Percentiles rank a stretch among this genome's conserved stretches.
Evolutionary conservation across 345 rosid genomes (phyloP).

Genomic region (Cardamine occulta): DNA sequence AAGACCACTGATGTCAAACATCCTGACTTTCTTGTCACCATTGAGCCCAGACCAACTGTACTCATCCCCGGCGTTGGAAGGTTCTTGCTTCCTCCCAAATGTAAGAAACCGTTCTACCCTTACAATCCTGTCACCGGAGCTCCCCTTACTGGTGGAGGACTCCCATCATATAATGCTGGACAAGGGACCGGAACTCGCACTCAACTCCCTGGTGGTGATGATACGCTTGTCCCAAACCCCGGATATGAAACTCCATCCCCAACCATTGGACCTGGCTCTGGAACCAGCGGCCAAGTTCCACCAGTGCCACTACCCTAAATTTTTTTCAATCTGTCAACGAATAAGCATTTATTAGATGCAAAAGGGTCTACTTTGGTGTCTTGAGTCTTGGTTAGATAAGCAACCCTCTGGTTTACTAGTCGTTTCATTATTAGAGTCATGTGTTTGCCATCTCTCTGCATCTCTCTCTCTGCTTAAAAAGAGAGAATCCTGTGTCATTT

Average conservation of each 20-base stretch:
- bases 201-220: constrained; percentile 66
- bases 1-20: constrained; percentile 56
- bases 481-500: constrained; percentile 32
- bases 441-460: constrained; percentile 19
- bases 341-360: constrained; percentile 39
- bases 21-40: constrained; percentile 55
- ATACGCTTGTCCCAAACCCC: constrained; percentile 65
- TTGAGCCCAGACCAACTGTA: constrained; percentile 46
- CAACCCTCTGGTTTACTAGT: constrained; percentile 17
- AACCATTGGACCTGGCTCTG: constrained; percentile 38
- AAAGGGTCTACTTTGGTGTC: constrained; percentile 21
- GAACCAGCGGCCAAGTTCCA: constrained; percentile 43
- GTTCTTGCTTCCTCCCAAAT: constrained; percentile 57
- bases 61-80: constrained; percentile 74
- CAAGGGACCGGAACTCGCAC: constrained; percentile 37
- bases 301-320: constrained; percentile 50
- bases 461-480: constrained; percentile 22
- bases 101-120: constrained; percentile 40
- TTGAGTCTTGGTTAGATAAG: constrained; percentile 23
- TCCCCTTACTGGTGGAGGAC: constrained; percentile 43
- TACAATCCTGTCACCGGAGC: constrained; percentile 46
- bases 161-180: constrained; percentile 42
- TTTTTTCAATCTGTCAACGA: constrained; percentile 28
- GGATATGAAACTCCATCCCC: constrained; percentile 65
- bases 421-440: constrained; percentile 29